Conservation (phyloP, 768 basidiomycete genomes). For the Suillus variegatus region DNA sequence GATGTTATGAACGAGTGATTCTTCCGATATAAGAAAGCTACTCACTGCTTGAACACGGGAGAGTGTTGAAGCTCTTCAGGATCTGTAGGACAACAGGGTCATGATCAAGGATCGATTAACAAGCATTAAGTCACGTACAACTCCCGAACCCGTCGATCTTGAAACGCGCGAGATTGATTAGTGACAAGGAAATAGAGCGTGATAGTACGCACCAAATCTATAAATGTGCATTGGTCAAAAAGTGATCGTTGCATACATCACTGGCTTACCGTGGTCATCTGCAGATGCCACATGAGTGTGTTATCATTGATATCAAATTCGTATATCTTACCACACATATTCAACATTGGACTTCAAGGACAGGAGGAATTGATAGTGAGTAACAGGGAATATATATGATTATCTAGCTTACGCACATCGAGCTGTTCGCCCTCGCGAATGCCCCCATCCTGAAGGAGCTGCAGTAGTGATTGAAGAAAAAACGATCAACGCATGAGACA, state of each 20-base stretch:
- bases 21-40: neutral
- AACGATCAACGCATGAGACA: constrained; percentile 74
- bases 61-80: constrained; percentile 77
- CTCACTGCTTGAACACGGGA: constrained; percentile 70
- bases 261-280: constrained; percentile 77
- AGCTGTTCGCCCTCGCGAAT: constrained; percentile 87
- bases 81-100: constrained; percentile 44
- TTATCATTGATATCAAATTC: neutral
- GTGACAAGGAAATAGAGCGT: neutral
- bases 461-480: constrained; percentile 92
- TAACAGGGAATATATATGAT: neutral
- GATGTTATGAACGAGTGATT: neutral
- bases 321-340: constrained; percentile 69
- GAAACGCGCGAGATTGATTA: constrained; percentile 3
- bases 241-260: neutral
- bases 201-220: constrained; percentile 46
- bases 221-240: constrained; percentile 21
- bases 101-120: constrained; percentile 3
- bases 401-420: constrained; percentile 60
- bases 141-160: constrained; percentile 85
- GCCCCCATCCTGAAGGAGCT: constrained; percentile 83
- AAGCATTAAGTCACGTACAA: constrained; percentile 47
- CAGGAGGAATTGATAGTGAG: constrained; percentile 4
- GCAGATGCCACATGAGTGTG: constrained; percentile 4
- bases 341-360: constrained; percentile 73